Evolutionary conservation across 1,139 yeast genomes (phyloP).

Genomic region (Nakaseomyces delphensis): DNA sequence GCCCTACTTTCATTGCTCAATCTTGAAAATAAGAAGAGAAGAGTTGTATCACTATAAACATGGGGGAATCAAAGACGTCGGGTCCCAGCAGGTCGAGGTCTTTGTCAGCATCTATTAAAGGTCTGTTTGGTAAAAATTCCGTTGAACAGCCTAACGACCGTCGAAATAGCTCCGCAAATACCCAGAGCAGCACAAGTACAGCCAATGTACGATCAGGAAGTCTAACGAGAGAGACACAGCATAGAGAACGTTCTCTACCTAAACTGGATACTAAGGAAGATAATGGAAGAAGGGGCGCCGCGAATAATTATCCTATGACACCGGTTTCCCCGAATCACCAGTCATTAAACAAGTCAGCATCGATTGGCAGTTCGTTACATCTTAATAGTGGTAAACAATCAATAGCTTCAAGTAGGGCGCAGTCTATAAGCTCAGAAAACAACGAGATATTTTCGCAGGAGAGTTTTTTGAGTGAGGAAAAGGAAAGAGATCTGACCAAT

Average conservation of each 20-base stretch:
- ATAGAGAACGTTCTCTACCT: background rate
- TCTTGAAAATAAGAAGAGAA: background rate
- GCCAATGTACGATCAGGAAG: constrained; percentile 7
- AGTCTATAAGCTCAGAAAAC: constrained; percentile 12
- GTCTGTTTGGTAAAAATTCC: constrained; percentile 20
- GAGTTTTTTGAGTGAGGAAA: constrained; percentile 16
- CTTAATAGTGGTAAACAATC: constrained; percentile 14
- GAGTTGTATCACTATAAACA: constrained; percentile 9
- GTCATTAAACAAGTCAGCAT: constrained; percentile 1
- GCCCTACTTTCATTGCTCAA: background rate
- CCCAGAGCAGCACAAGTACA: background rate
- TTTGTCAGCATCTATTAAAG: constrained; percentile 26
- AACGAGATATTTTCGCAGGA: constrained; percentile 14
- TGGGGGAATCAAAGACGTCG: constrained; percentile 3
- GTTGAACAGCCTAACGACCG: background rate
- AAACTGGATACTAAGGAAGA: constrained; percentile 1
- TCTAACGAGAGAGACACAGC: constrained; percentile 2
- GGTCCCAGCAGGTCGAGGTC: constrained; percentile 19
- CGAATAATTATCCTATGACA: background rate
- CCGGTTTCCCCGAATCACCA: constrained; percentile 3
- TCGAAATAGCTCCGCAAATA: background rate
- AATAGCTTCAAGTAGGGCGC: constrained; percentile 14
- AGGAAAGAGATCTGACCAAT: constrained; percentile 9
- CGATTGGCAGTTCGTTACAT: constrained; percentile 3
- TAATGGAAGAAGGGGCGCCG: background rate